These are phyloP conservation scores for Piromyces sp. DNA, from an alignment of 192 early-diverging fungal genomes.

Conservation along the genomic window DNA sequence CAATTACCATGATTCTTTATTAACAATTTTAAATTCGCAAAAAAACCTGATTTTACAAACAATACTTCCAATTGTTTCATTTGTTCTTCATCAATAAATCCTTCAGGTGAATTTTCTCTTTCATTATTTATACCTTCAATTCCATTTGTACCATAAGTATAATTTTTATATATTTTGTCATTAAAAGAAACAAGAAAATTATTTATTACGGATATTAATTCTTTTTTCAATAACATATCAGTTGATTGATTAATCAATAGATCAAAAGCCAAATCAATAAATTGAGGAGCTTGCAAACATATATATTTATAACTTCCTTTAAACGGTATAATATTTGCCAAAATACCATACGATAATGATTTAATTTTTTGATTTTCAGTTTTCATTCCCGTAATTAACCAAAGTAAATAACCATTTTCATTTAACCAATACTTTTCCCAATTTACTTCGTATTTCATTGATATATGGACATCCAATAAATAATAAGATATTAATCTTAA, in stretches of 20 bases:
- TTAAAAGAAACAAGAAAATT: not conserved
- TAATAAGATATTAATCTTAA: not conserved
- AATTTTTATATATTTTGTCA: not conserved
- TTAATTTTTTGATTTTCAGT: not conserved
- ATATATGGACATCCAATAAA: not conserved
- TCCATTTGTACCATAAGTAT: not conserved
- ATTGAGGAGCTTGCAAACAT: not conserved
- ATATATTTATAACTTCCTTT: not conserved
- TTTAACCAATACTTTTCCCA: not conserved
- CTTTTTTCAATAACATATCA: not conserved
- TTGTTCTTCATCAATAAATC: not conserved
- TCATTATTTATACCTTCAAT: not conserved
- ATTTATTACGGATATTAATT: not conserved
- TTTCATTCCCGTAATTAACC: not conserved
- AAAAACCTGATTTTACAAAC: not conserved
- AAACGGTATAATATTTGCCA: not conserved
- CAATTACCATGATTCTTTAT: not conserved
- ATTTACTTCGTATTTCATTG: not conserved
- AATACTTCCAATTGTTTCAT: not conserved
- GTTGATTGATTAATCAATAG: not conserved
- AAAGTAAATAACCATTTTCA: not conserved
- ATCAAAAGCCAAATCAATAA: not conserved
- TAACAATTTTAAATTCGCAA: not conserved
- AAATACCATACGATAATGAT: not conserved
- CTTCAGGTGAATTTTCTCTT: not conserved